Percentiles rank a stretch among this genome's conserved stretches.
These are phyloP conservation scores for Boletus subcaerulescens DNA, from an alignment of 768 basidiomycete genomes.

Conservation along the genomic window DNA sequence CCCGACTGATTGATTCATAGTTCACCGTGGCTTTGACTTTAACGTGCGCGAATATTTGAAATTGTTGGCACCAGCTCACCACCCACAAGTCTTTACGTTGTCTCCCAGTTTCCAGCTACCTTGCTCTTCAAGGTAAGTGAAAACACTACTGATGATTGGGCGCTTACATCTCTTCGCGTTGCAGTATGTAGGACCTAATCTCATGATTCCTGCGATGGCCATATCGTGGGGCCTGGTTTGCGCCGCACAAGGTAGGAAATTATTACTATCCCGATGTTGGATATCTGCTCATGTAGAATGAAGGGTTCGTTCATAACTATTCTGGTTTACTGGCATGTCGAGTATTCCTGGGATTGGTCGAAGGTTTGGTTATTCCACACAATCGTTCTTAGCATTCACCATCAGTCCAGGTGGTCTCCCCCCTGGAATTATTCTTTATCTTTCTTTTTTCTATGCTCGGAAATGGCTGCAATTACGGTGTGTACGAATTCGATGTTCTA, in stretches of 20 bases:
- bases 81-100: slow-evolving; percentile 43
- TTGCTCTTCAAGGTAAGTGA: slow-evolving; percentile 48
- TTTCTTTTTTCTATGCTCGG: slow-evolving; percentile 47
- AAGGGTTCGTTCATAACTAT: slow-evolving; percentile 47
- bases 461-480: slow-evolving; percentile 24
- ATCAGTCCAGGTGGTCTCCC: slow-evolving; percentile 49
- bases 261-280: neutral
- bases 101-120: slow-evolving; percentile 58
- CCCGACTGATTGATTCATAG: slow-evolving; percentile 9
- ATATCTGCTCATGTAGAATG: neutral
- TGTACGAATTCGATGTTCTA: neutral
- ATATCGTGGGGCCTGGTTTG: neutral
- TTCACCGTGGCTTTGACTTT: slow-evolving; percentile 35
- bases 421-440: slow-evolving; percentile 54
- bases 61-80: neutral
- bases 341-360: slow-evolving; percentile 52
- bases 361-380: slow-evolving; percentile 40
- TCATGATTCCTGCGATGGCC: neutral
- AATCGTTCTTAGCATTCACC: neutral
- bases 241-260: neutral
- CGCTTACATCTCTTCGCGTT: neutral
- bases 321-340: slow-evolving; percentile 52
- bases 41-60: neutral
- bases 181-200: slow-evolving; percentile 1
- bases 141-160: neutral